Base-by-base conservation (phyloP, 2,329 filamentous ascomycete genomes). In the Aspergillus persii region DNA sequence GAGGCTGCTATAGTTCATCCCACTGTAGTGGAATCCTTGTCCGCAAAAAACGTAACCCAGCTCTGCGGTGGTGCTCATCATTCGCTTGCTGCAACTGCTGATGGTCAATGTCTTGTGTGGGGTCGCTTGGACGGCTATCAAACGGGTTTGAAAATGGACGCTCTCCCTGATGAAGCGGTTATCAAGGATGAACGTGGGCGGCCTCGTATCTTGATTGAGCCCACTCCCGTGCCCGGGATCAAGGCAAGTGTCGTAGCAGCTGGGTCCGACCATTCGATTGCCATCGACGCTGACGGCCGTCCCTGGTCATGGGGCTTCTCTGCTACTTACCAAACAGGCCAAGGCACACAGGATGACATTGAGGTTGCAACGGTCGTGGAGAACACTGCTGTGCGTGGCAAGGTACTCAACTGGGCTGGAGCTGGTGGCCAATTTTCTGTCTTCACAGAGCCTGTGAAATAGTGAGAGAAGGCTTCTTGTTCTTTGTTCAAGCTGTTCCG, bases 291-390 rank as follows among this genome's bases (percentile, higher is more conserved):
- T 50, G 83, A 87, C 27, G 91, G 91, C 61, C 85, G 86, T 66
- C 89, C 87, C 2, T 92, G 87, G 76, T 86, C 85, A 2, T 95
- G 90, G 90, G 91, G 91, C 3, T 94, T 94, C 79, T 89, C 85
- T 11, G 86, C 85, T 50, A 92, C 89, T 69, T 93, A 91, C 75
- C 90, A 94, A 77, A 92, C 89, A 3, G 91, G 91, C 9, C 87
- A 88, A 67, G 90, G 90, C 47, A 87, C 83, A 1, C 86, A 86
- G n/a, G 90, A 95, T 53, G 92, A 96, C 67, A 84, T 96, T 31
- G 83, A 89, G 66, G 82, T 85, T 27, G 91, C 93, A 0, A 95
- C 89, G 0, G 69, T 88, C 52, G 90, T 97, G 57, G 90, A 96
- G 69, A 96, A 96, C 79, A 90, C 88, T 11, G 92, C 92, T 47